phyloP scores from a whole-genome alignment of 2,329 filamentous ascomycete genomes.

The Xylaria sp. region DNA sequence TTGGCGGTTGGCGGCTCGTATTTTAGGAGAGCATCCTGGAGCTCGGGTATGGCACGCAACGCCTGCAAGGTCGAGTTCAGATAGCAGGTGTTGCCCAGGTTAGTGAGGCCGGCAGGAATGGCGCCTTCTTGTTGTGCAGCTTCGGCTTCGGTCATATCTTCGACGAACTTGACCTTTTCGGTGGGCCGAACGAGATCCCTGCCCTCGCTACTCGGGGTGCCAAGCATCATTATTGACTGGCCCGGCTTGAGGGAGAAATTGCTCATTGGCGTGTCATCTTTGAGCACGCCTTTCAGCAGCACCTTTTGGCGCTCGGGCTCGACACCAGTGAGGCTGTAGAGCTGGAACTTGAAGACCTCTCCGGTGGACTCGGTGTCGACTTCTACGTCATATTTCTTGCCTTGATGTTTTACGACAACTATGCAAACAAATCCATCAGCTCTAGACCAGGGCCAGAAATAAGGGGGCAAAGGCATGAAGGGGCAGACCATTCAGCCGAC shows the following conservation, averaged over 20 bases:
- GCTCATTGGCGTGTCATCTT: conserved; percentile 90
- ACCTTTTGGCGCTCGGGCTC: conserved; percentile 98
- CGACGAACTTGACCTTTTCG: conserved; percentile 86
- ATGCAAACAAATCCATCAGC: conserved; percentile 41
- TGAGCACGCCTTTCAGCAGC: conserved; percentile 91
- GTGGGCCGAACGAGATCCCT: conserved; percentile 75
- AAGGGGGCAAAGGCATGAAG: conserved; percentile 8
- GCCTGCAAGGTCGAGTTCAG: conserved; percentile 98
- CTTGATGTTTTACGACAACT: conserved; percentile 95
- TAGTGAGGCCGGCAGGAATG: conserved; percentile 87
- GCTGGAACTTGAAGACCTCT: conserved; percentile 94
- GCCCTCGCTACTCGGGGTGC: conserved; percentile 78
- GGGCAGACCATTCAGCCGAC: neutral
- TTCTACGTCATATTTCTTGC: conserved; percentile 94
- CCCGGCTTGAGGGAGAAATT: conserved; percentile 86
- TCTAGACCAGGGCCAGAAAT: neutral
- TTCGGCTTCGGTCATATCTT: conserved; percentile 98
- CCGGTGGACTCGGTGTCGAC: conserved; percentile 86
- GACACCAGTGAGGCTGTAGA: conserved; percentile 94
- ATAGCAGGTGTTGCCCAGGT: conserved; percentile 98
- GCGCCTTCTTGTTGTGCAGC: conserved; percentile 84
- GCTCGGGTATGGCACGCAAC: conserved; percentile 86
- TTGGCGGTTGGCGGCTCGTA: conserved; percentile 56
- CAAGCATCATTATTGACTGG: conserved; percentile 96
- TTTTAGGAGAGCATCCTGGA: conserved; percentile 79